These are phyloP conservation scores for Termitomyces titanicus DNA, from an alignment of 768 basidiomycete genomes.

Conservation along the genomic window DNA sequence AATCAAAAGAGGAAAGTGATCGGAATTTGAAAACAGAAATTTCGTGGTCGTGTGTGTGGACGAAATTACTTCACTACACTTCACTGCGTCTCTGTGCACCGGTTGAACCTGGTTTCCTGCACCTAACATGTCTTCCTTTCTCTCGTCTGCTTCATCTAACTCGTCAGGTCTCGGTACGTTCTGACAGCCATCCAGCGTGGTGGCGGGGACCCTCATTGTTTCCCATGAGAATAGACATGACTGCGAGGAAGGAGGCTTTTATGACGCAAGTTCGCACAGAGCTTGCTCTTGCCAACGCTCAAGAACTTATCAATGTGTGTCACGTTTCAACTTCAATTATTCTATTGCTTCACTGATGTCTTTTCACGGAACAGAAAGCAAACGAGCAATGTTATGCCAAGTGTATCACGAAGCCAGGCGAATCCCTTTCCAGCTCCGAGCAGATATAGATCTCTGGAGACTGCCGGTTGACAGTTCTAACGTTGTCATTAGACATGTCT, in stretches of 20 bases:
- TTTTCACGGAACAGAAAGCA: slow-evolving; percentile 52
- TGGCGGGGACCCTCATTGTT: not conserved
- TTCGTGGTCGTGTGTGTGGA: slow-evolving; percentile 1
- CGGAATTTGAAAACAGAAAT: slow-evolving; percentile 12
- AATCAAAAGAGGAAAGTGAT: slow-evolving; percentile 13
- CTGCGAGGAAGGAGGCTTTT: slow-evolving; percentile 46
- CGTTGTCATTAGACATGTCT: slow-evolving; percentile 60
- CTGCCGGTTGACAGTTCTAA: slow-evolving; percentile 1
- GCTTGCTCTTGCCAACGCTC: slow-evolving; percentile 69
- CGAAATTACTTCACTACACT: not conserved
- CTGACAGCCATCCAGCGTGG: not conserved
- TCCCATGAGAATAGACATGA: slow-evolving; percentile 33
- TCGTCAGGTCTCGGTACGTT: not conserved
- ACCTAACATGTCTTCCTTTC: slow-evolving; percentile 9
- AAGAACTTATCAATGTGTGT: slow-evolving; percentile 76
- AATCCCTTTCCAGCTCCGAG: slow-evolving; percentile 65
- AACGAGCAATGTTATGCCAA: slow-evolving; percentile 76
- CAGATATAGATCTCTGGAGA: slow-evolving; percentile 43
- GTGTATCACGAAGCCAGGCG: slow-evolving; percentile 74
- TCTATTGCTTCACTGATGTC: not conserved
- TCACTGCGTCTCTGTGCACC: not conserved
- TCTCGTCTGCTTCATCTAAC: not conserved
- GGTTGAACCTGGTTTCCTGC: not conserved
- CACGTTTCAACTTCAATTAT: not conserved
- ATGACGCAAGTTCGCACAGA: slow-evolving; percentile 69